Evolutionary conservation across 1,284 basidiomycete species (phyloP).

Genomic region (Mycena citricolor): DNA sequence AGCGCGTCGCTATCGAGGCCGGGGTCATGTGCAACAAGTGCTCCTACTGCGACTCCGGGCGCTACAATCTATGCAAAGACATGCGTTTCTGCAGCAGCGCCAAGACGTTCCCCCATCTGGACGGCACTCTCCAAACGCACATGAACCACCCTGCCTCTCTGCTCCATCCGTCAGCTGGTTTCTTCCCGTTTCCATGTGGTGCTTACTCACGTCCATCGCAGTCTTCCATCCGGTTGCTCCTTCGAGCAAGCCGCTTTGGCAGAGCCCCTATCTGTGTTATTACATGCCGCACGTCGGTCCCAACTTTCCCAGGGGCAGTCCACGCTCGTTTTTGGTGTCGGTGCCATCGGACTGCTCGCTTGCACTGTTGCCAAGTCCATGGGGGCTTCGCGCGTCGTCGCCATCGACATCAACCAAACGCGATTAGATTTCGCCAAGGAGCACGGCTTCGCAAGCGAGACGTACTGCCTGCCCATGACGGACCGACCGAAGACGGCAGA

Average conservation of each 20-base stretch:
- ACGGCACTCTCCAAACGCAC: slow-evolving; percentile 85
- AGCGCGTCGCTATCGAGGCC: slow-evolving; percentile 92
- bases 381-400: slow-evolving; percentile 72
- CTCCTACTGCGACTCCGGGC: slow-evolving; percentile 65
- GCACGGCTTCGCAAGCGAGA: slow-evolving; percentile 77
- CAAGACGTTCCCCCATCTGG: slow-evolving; percentile 90
- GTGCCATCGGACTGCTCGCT: slow-evolving; percentile 89
- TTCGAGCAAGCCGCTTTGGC: slow-evolving; percentile 84
- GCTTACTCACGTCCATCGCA: slow-evolving; percentile 32
- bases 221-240: slow-evolving; percentile 75
- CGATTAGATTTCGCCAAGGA: slow-evolving; percentile 76
- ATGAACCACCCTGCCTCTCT: slow-evolving; percentile 89
- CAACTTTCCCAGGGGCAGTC: slow-evolving; percentile 44
- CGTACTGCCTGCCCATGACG: slow-evolving; percentile 60
- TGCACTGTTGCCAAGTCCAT: slow-evolving; percentile 73
- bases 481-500: slow-evolving; percentile 53
- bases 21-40: slow-evolving; percentile 85
- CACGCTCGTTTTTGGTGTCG: slow-evolving; percentile 88
- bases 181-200: slow-evolving; percentile 2
- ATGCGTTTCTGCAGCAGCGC: slow-evolving; percentile 90
- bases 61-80: slow-evolving; percentile 91
- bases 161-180: slow-evolving; percentile 75
- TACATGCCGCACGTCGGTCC: slow-evolving; percentile 80
- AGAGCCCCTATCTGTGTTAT: slow-evolving; percentile 87
- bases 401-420: slow-evolving; percentile 82